Evolutionary conservation across 2,329 filamentous ascomycete genomes (phyloP).

Genomic region (Calonectria pteridis): DNA sequence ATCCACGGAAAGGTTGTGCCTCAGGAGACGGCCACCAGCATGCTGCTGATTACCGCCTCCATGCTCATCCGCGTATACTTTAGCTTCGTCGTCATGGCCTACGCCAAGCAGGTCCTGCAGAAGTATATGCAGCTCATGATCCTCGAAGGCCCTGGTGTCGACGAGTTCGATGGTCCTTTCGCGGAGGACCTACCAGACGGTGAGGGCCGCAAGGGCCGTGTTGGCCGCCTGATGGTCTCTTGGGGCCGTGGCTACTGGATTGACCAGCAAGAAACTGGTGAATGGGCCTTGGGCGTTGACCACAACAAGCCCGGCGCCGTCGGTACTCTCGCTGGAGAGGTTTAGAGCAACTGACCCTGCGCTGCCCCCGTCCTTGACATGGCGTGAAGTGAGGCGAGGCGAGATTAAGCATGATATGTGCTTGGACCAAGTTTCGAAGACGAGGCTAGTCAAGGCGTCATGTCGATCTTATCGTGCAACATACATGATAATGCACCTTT

Average conservation of each 20-base stretch:
- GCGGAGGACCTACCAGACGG: slow-evolving; percentile 77
- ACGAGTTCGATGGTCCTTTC: slow-evolving; percentile 75
- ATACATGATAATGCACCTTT: slow-evolving; percentile 7
- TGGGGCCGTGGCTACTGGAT: slow-evolving; percentile 86
- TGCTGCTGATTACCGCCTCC: slow-evolving; percentile 79
- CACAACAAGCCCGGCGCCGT: slow-evolving; percentile 66
- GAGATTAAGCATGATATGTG: not conserved
- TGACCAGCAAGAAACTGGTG: slow-evolving; percentile 73
- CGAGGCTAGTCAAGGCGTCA: not conserved
- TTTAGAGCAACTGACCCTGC: slow-evolving; percentile 38
- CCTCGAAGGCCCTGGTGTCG: slow-evolving; percentile 62
- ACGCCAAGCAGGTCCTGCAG: slow-evolving; percentile 81
- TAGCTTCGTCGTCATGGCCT: slow-evolving; percentile 84
- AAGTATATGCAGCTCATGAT: slow-evolving; percentile 66
- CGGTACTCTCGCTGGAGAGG: slow-evolving; percentile 52
- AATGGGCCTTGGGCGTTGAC: slow-evolving; percentile 75
- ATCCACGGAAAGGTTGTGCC: slow-evolving; percentile 53
- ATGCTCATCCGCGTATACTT: slow-evolving; percentile 87
- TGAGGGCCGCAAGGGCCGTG: slow-evolving; percentile 80
- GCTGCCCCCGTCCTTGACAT: slow-evolving; percentile 20
- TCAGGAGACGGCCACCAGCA: slow-evolving; percentile 78
- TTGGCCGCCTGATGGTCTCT: slow-evolving; percentile 84
- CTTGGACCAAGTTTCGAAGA: slow-evolving; percentile 1
- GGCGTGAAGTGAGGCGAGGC: not conserved
- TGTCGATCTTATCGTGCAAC: not conserved